Conservation (phyloP, 495 filamentous ascomycete genomes). For the Astrothelium macrocarpum region DNA sequence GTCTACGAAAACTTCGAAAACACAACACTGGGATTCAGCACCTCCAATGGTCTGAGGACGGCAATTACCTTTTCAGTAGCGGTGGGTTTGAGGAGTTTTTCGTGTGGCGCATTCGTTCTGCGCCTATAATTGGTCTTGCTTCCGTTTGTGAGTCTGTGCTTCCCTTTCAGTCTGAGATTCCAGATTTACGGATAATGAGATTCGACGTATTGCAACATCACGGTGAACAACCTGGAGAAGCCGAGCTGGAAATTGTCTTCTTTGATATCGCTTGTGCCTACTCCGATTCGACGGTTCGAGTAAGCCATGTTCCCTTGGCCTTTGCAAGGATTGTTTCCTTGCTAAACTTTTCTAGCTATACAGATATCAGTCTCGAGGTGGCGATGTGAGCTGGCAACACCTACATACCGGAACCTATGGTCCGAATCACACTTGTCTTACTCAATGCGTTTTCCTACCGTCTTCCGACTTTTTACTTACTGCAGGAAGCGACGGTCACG, state of each 20-base stretch:
- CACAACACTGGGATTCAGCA: slow-evolving; percentile 80
- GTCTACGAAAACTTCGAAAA: slow-evolving; percentile 53
- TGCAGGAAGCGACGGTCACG: slow-evolving; percentile 52
- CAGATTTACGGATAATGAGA: slow-evolving; percentile 69
- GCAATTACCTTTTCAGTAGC: slow-evolving; percentile 67
- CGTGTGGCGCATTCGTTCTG: slow-evolving; percentile 57
- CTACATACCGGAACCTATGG: slow-evolving; percentile 22
- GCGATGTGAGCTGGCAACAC: slow-evolving; percentile 49
- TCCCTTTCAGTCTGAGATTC: slow-evolving; percentile 46
- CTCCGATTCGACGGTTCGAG: slow-evolving; percentile 68
- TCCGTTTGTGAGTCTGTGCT: slow-evolving; percentile 55
- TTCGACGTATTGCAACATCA: slow-evolving; percentile 45
- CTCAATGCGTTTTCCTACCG: slow-evolving; percentile 50
- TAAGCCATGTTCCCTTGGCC: slow-evolving; percentile 19
- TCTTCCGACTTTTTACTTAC: slow-evolving; percentile 39
- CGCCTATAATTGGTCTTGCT: slow-evolving; percentile 47
- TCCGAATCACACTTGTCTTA: slow-evolving; percentile 47
- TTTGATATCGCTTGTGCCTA: slow-evolving; percentile 56
- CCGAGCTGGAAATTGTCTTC: slow-evolving; percentile 32
- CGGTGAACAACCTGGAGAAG: background rate
- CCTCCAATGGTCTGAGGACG: slow-evolving; percentile 57
- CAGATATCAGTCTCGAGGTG: background rate
- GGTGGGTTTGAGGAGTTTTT: slow-evolving; percentile 83
- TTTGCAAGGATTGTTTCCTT: background rate
- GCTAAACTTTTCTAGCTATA: background rate